phyloP scores from a whole-genome alignment of 495 filamentous ascomycete species.

The Amniculicola lignicola region DNA sequence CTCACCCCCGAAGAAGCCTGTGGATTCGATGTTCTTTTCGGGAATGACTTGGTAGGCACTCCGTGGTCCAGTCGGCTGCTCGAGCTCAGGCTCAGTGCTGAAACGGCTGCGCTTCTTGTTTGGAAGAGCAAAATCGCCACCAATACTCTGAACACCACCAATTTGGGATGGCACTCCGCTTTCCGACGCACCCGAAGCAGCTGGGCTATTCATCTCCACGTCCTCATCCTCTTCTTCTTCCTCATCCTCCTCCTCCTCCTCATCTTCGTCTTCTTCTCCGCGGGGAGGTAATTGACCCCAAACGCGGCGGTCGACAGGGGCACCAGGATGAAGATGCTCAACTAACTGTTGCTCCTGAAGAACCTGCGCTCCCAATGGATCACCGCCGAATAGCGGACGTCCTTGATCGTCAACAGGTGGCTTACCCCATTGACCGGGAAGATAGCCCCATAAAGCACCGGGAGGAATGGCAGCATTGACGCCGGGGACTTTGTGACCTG shows the following conservation, averaged over 20 bases:
- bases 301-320: constrained; percentile 80
- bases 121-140: constrained; percentile 86
- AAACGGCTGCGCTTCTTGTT: constrained; percentile 84
- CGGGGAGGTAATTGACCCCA: constrained; percentile 95
- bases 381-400: constrained; percentile 83
- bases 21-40: constrained; percentile 74
- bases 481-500: constrained; percentile 86
- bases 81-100: constrained; percentile 69
- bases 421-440: constrained; percentile 93
- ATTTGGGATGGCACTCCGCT: constrained; percentile 78
- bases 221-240: constrained; percentile 50
- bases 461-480: constrained; percentile 91
- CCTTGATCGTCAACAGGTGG: constrained; percentile 92
- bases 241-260: constrained; percentile 69
- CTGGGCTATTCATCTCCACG: constrained; percentile 55
- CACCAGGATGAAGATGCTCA: constrained; percentile 52
- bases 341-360: constrained; percentile 56
- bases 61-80: constrained; percentile 50
- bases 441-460: constrained; percentile 94
- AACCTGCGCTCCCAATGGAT: constrained; percentile 84
- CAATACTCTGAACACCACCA: constrained; percentile 66
- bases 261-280: constrained; percentile 66
- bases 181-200: constrained; percentile 50
- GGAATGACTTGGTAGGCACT: constrained; percentile 86
- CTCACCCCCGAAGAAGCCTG: constrained; percentile 95